These are phyloP conservation scores for Alloteropsis semialata DNA, from an alignment of 176 grass and related monocot genomes.

Conservation along the genomic window DNA sequence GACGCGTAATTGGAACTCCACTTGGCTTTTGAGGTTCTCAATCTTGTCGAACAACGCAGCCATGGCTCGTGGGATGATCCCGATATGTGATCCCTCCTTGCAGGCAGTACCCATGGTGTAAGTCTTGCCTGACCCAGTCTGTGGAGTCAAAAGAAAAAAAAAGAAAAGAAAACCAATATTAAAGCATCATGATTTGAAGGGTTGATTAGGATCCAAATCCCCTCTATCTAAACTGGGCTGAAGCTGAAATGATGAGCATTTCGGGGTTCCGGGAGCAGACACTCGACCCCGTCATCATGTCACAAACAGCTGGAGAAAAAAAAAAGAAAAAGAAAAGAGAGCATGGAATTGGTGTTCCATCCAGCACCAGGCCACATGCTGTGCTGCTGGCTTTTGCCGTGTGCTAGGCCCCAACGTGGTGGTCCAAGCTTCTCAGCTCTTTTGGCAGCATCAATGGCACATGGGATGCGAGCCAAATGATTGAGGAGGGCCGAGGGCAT, in stretches of 20 bases:
- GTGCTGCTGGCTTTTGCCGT: constrained; percentile 44
- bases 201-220: constrained; percentile 28
- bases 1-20: constrained; percentile 84
- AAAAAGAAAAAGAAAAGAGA: not conserved
- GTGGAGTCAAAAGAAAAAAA: not conserved
- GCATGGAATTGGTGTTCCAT: constrained; percentile 3
- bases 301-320: constrained; percentile 25
- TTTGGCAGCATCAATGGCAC: constrained; percentile 37
- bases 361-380: constrained; percentile 33
- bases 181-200: not conserved
- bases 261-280: constrained; percentile 14
- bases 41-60: constrained; percentile 80
- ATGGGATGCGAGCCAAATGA: constrained; percentile 42
- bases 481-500: not conserved
- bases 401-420: constrained; percentile 41
- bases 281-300: constrained; percentile 18
- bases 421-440: constrained; percentile 35
- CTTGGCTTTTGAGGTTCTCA: constrained; percentile 68
- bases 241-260: not conserved
- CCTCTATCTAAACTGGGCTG: not conserved
- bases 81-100: constrained; percentile 61
- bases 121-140: constrained; percentile 96
- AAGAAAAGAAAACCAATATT: not conserved
- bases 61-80: constrained; percentile 84
- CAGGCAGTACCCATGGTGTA: constrained; percentile 94